A percentile compares a stretch with the other conserved stretches of the same genome.
Conservation (phyloP, 2,329 filamentous ascomycete species). For the Fusarium fracticaudum region DNA sequence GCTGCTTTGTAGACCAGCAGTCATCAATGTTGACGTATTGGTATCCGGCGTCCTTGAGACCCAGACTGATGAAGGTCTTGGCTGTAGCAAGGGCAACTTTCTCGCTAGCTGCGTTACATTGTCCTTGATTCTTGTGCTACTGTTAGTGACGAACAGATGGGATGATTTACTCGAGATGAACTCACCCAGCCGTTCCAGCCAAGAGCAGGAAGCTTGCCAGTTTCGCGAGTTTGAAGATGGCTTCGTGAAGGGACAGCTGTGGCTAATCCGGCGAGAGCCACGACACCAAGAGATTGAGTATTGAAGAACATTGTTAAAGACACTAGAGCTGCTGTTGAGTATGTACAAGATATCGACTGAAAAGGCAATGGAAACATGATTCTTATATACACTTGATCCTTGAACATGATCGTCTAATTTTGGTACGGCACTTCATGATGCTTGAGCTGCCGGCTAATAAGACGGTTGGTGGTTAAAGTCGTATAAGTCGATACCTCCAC, state of each 20-base stretch:
- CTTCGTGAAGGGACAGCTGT: constrained; percentile 3
- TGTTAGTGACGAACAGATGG: background rate
- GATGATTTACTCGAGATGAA: too few species aligned
- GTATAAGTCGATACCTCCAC: constrained; percentile 13
- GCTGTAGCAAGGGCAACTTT: constrained; percentile 20
- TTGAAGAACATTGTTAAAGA: constrained; percentile 7
- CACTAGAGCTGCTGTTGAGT: background rate
- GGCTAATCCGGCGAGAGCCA: constrained; percentile 10
- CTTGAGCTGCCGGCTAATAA: constrained; percentile 15
- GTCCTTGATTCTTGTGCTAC: constrained; percentile 4
- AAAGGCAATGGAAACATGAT: background rate
- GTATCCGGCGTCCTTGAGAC: constrained; percentile 20
- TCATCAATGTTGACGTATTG: constrained; percentile 22
- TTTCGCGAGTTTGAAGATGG: constrained; percentile 5
- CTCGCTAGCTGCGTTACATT: constrained; percentile 21
- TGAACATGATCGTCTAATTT: background rate
- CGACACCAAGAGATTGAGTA: constrained; percentile 13
- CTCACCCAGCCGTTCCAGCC: constrained; percentile 23
- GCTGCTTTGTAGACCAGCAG: constrained; percentile 23
- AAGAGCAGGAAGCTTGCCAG: constrained; percentile 19
- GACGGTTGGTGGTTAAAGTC: constrained; percentile 12
- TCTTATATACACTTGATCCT: background rate
- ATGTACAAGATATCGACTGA: background rate
- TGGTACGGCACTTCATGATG: background rate
- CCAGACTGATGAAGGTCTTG: constrained; percentile 13